Conservation (phyloP, 257 asterid genomes). For the Ilex aquifolium region DNA sequence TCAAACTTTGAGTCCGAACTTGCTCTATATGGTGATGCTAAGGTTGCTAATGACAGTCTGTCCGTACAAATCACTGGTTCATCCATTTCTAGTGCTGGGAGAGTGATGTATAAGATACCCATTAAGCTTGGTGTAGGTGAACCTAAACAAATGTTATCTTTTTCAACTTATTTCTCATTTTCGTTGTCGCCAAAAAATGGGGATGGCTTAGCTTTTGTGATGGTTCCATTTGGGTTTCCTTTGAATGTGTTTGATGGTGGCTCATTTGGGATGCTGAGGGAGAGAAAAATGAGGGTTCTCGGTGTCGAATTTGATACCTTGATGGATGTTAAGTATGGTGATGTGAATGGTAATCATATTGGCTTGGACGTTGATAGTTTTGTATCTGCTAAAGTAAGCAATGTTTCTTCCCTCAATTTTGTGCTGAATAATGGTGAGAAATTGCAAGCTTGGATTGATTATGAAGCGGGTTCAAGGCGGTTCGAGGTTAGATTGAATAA, state of each 20-base stretch:
- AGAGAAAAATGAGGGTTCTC: slow-evolving; percentile 42
- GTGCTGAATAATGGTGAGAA: slow-evolving; percentile 55
- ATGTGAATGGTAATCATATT: slow-evolving; percentile 57
- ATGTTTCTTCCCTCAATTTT: slow-evolving; percentile 51
- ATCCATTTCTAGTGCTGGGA: slow-evolving; percentile 43
- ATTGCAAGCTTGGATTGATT: slow-evolving; percentile 81
- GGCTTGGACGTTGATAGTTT: slow-evolving; percentile 55
- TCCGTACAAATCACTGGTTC: slow-evolving; percentile 63
- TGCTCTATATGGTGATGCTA: slow-evolving; percentile 72
- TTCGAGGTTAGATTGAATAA: slow-evolving; percentile 62
- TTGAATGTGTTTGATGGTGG: slow-evolving; percentile 47
- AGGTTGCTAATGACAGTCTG: slow-evolving; percentile 32
- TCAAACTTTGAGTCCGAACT: slow-evolving; percentile 49
- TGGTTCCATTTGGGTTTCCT: slow-evolving; percentile 55
- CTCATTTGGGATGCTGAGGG: slow-evolving; percentile 48
- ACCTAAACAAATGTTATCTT: slow-evolving; percentile 48
- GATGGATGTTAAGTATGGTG: slow-evolving; percentile 43
- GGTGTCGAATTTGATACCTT: slow-evolving; percentile 70
- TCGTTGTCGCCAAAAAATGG: slow-evolving; percentile 53
- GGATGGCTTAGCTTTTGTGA: slow-evolving; percentile 70
- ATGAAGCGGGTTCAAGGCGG: slow-evolving; percentile 63
- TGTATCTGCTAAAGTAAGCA: slow-evolving; percentile 58
- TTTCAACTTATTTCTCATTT: slow-evolving; percentile 56
- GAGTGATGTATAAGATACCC: slow-evolving; percentile 49
- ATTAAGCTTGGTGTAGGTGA: slow-evolving; percentile 38